phyloP scores from a whole-genome alignment of 495 filamentous ascomycete genomes.

The Xylaria palmicola region DNA sequence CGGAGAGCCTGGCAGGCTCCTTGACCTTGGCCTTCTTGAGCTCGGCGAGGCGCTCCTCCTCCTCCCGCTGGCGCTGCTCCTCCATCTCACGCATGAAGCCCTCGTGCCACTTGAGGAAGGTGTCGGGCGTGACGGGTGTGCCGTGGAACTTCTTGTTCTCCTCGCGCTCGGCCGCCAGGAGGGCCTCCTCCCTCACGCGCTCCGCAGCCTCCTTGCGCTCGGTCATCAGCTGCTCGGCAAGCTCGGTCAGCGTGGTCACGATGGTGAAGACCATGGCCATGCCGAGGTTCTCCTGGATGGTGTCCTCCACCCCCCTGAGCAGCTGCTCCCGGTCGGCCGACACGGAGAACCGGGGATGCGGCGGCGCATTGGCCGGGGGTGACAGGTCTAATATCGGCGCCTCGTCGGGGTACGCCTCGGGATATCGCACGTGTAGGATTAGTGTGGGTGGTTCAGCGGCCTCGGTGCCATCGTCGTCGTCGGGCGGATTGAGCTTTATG shows the following conservation, averaged over 20 bases:
- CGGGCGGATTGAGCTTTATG: constrained; percentile 72
- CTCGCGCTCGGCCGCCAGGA: constrained; percentile 74
- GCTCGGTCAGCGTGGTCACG: constrained; percentile 81
- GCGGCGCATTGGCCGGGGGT: constrained; percentile 64
- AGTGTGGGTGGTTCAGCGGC: constrained; percentile 61
- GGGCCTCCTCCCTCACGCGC: constrained; percentile 61
- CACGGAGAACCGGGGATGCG: constrained; percentile 58
- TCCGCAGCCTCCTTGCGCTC: constrained; percentile 63
- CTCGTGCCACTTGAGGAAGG: constrained; percentile 78
- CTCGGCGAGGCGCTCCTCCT: constrained; percentile 71
- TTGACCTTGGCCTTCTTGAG: constrained; percentile 70
- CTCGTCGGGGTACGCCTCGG: constrained; percentile 81
- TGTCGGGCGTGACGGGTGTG: constrained; percentile 79
- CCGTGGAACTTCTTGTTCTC: constrained; percentile 97
- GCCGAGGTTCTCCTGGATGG: constrained; percentile 84
- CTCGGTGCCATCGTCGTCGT: constrained; percentile 52
- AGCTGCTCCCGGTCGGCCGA: constrained; percentile 67
- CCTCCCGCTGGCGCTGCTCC: constrained; percentile 59
- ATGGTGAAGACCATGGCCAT: constrained; percentile 99
- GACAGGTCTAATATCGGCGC: constrained; percentile 77
- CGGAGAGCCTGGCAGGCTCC: constrained; percentile 66
- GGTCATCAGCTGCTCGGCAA: constrained; percentile 73
- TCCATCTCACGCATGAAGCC: constrained; percentile 77
- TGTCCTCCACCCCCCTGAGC: constrained; percentile 63
- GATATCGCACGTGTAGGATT: constrained; percentile 79